A percentile compares a stretch with the other conserved stretches of the same genome.
These are phyloP conservation scores for Retiboletus flavoniger DNA, from an alignment of 1,284 basidiomycete genomes.

Conservation along the genomic window DNA sequence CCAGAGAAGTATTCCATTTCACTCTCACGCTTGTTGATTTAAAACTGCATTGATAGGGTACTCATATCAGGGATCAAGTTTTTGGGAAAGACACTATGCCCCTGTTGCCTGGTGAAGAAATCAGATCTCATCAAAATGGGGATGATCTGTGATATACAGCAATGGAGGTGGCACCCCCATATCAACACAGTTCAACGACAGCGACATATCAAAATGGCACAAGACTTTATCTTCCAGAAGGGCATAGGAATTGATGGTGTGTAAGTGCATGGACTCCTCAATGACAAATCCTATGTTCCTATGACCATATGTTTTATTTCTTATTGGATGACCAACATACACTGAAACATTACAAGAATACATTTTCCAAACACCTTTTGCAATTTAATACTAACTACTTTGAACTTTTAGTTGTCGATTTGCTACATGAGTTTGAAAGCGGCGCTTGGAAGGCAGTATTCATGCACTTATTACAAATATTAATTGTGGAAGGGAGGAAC, in stretches of 20 bases:
- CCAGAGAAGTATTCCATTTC: too few relatives aligned
- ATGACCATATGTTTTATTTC: neutral
- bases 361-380: neutral
- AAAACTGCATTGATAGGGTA: neutral
- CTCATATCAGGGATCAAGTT: conserved; percentile 2
- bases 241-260: too few relatives aligned
- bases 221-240: too few relatives aligned
- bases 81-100: neutral
- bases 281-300: too few relatives aligned
- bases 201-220: too few relatives aligned
- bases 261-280: too few relatives aligned
- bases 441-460: neutral
- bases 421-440: neutral
- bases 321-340: too few relatives aligned
- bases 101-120: conserved; percentile 1
- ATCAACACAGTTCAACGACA: too few relatives aligned
- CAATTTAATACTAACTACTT: neutral
- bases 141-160: too few relatives aligned
- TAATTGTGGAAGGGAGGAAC: neutral
- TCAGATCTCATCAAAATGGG: neutral
- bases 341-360: neutral
- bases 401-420: neutral
- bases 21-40: too few relatives aligned
- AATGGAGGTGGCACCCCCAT: too few relatives aligned
- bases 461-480: neutral